Conservation (phyloP, 2,329 filamentous ascomycete species). For the Rutstroemia sp. region DNA sequence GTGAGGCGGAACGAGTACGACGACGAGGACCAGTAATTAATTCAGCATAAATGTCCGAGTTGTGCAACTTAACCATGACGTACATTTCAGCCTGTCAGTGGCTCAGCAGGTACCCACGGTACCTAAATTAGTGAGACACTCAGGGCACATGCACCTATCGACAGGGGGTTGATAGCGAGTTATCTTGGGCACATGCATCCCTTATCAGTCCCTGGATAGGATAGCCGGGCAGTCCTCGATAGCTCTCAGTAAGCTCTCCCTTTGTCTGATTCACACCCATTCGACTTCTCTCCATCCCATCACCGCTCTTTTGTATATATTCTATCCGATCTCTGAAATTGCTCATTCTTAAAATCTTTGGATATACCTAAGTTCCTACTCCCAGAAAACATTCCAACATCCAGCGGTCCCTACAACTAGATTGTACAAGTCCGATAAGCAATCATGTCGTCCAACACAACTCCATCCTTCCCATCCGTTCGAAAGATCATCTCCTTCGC, state of each 20-base stretch:
- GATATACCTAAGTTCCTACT: background rate
- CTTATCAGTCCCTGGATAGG: background rate
- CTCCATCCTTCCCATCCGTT: conserved; percentile 15
- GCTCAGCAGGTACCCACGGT: too few relatives aligned
- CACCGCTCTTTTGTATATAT: background rate
- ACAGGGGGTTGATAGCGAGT: background rate
- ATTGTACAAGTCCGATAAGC: background rate
- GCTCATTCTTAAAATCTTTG: too few relatives aligned
- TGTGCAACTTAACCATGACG: background rate
- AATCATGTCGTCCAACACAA: conserved; percentile 2
- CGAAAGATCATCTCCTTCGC: conserved; percentile 21
- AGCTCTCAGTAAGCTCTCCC: background rate
- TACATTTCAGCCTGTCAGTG: background rate
- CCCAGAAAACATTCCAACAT: too few relatives aligned
- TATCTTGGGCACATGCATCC: background rate
- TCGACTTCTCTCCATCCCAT: background rate
- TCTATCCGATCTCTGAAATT: background rate
- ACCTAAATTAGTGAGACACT: background rate
- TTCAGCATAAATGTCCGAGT: background rate
- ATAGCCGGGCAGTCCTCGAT: background rate
- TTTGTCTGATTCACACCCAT: background rate
- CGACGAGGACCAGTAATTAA: background rate
- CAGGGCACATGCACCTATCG: conserved; percentile 6
- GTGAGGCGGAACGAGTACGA: too few relatives aligned
- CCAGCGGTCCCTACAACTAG: background rate